phyloP scores from a whole-genome alignment of 192 early-diverging fungal species.

The Irineochytrium annulatum region DNA sequence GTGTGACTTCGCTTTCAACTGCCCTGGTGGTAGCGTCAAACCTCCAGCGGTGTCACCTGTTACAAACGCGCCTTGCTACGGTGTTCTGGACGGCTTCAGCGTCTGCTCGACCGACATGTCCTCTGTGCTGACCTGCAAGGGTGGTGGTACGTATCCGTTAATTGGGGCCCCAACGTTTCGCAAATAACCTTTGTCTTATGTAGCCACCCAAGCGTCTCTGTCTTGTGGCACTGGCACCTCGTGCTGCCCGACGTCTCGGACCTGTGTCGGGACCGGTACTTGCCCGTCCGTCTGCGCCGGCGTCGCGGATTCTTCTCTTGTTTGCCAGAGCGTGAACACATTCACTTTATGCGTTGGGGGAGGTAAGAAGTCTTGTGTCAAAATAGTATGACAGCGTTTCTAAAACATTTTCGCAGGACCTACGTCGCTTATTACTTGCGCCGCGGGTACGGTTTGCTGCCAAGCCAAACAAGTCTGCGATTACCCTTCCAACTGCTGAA shows the following conservation, averaged over 20 bases:
- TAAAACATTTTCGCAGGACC: neutral
- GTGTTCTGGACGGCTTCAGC: constrained; percentile 1
- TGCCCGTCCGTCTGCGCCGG: neutral
- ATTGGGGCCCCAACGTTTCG: neutral
- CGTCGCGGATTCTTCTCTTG: neutral
- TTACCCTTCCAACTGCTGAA: neutral
- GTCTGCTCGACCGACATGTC: constrained; percentile 1
- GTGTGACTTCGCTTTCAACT: neutral
- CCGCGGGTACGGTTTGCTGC: neutral
- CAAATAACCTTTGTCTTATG: neutral
- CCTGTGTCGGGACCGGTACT: neutral
- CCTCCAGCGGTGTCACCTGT: no score
- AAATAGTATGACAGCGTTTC: neutral
- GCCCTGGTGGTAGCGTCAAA: neutral
- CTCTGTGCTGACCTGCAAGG: neutral
- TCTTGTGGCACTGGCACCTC: neutral
- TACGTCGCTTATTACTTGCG: constrained; percentile 4
- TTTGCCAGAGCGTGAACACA: neutral
- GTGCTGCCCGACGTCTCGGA: neutral
- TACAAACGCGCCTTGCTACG: no score
- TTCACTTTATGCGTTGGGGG: neutral
- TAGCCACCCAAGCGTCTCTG: neutral
- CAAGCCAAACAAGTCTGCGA: neutral
- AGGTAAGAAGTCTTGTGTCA: neutral
- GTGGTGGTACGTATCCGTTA: neutral